Evolutionary conservation across 2,329 filamentous ascomycete species (phyloP), one percentile per base, ranked within the genome.

Genomic region (Cryphonectria radicalis): DNA sequence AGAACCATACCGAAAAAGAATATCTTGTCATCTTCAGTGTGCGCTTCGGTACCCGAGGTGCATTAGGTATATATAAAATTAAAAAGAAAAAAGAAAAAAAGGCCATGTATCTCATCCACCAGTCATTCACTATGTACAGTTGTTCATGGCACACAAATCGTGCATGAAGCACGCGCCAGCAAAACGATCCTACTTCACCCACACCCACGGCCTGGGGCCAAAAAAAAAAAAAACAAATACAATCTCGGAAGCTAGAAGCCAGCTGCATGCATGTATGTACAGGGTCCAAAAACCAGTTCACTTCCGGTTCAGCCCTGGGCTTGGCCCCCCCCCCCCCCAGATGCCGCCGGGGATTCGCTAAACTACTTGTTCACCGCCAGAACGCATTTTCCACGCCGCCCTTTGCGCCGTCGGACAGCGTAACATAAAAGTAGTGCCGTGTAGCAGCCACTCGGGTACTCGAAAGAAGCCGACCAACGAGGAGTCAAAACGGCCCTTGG

Each of bases 361-460:
- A n/a, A n/a, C 7, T 57, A 63, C 65, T 17, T 25, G 60, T 43
- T 72, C 71, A 72, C 71, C 71, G 71, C 71, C 71, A 46, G 43
- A 70, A 28, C 35, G 43, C n/a, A 25, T 43, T 50, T 37, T 32
- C 28, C 50, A 46, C 68, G 68, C 65, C 71, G 68, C 71, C 40
- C 59, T 40, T 68, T 19, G 68, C 71, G 71, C 65, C 66, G 68
- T 42, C 63, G 67, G 50, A 69, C 70, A 63, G 53, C 53, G 55
- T 25, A 62, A 62, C 40, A 40, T 57, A n/a, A n/a, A n/a, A 19
- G 46, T 46, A 50, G 42, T 53, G 19, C 11, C 11, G 37, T 37
- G 59, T 13, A 42, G 25, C 35, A 42, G n/a, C 22, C 65, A 59
- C 17, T n/a, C 65, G 10, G 43, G 63, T 50, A 53, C 43, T 65